Evolutionary conservation across 129 eudicot species (phyloP).

Genomic region (Daucus carota): DNA sequence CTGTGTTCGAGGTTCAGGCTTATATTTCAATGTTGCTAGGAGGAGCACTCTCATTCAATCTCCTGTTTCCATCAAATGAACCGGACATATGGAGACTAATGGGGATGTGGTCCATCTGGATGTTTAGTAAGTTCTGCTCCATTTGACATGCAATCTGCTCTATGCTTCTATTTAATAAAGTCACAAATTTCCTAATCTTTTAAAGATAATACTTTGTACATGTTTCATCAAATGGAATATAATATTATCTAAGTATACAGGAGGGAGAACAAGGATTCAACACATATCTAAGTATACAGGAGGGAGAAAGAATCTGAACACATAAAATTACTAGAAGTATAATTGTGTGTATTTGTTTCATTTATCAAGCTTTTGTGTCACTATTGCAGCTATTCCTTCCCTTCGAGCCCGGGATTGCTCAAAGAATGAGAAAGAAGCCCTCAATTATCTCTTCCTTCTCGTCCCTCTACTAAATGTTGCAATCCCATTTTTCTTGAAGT

Average conservation of each 20-base stretch:
- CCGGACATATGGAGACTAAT: conserved; percentile 95
- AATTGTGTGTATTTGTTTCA: not conserved
- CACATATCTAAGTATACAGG: not conserved
- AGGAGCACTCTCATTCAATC: conserved; percentile 94
- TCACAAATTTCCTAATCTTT: not conserved
- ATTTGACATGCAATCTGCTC: not conserved
- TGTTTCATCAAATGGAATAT: no score
- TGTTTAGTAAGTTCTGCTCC: conserved; percentile 72
- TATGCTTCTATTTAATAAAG: not conserved
- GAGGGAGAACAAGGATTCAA: not conserved
- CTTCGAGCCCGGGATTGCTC: conserved; percentile 97
- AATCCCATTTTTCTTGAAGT: conserved; percentile 83
- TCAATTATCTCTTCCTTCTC: conserved; percentile 74
- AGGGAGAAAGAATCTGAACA: not conserved
- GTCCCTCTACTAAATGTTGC: conserved; percentile 76
- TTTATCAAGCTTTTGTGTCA: not conserved
- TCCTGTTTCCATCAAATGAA: conserved; percentile 85
- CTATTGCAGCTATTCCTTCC: conserved; percentile 75
- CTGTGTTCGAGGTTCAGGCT: conserved; percentile 82
- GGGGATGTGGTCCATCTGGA: conserved; percentile 99
- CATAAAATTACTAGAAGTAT: not conserved
- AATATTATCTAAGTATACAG: no score
- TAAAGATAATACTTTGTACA: not conserved
- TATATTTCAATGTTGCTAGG: conserved; percentile 77
- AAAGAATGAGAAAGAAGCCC: conserved; percentile 93